Conservation (phyloP, 192 early-diverging fungal species). For the Helicostylum pulchrum region DNA sequence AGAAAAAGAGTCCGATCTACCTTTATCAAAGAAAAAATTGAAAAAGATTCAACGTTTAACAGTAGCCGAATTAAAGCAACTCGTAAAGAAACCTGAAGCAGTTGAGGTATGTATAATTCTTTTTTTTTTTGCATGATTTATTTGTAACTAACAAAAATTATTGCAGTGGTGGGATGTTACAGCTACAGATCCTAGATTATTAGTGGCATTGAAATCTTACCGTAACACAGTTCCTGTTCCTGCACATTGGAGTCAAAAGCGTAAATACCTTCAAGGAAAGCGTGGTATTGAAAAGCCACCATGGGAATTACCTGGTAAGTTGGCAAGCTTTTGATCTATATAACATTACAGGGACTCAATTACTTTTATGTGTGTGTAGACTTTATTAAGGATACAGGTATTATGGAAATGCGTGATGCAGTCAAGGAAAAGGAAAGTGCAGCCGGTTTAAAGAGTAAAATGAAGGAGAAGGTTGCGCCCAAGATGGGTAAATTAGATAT, state of each 20-base stretch:
- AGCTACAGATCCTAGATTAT: conserved; percentile 83
- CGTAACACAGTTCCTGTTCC: conserved; percentile 96
- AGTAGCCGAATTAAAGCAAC: conserved; percentile 91
- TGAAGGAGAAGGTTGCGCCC: conserved; percentile 81
- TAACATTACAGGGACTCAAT: too few relatives aligned
- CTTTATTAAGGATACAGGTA: conserved; percentile 96
- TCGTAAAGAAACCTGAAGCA: conserved; percentile 88
- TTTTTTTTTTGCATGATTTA: background rate
- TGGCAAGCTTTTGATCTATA: background rate
- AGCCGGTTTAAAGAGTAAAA: conserved; percentile 75
- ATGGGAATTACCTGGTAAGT: conserved; percentile 81
- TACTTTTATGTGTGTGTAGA: conserved; percentile 42
- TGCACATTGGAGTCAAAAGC: conserved; percentile 92
- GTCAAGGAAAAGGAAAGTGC: conserved; percentile 87
- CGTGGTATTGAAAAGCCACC: conserved; percentile 94
- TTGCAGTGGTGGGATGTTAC: conserved; percentile 85
- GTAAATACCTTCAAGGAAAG: conserved; percentile 96
- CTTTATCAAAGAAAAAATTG: conserved; percentile 56
- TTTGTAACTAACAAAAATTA: background rate
- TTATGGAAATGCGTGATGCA: conserved; percentile 92
- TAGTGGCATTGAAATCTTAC: conserved; percentile 87
- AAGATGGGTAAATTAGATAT: conserved; percentile 97
- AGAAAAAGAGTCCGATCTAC: conserved; percentile 18
- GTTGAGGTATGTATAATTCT: conserved; percentile 65
- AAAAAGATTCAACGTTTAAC: conserved; percentile 59